Percentiles rank a stretch among this genome's conserved stretches.
These are phyloP conservation scores for Coemansia sp. DNA, from an alignment of 192 early-diverging fungal genomes.

Conservation along the genomic window DNA sequence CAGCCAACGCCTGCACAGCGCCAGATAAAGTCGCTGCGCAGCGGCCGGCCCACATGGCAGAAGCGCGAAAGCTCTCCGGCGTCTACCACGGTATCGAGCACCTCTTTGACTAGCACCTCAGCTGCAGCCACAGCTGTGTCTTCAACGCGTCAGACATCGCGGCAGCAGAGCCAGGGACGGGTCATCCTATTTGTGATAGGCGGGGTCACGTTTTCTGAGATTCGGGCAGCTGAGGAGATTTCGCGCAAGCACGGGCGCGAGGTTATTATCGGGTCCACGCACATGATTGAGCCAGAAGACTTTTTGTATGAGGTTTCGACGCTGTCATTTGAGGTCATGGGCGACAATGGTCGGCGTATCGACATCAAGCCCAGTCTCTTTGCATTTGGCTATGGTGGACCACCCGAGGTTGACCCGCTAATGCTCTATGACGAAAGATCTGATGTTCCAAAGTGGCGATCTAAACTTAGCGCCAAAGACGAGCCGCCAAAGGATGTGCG, in stretches of 20 bases:
- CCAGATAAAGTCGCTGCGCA: constrained; percentile 51
- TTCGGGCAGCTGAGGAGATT: constrained; percentile 53
- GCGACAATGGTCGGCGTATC: constrained; percentile 24
- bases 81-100: constrained; percentile 2
- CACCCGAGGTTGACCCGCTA: constrained; percentile 43
- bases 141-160: constrained; percentile 2
- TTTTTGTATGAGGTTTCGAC: constrained; percentile 47
- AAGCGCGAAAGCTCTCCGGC: constrained; percentile 53
- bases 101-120: constrained; percentile 11
- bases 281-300: constrained; percentile 44
- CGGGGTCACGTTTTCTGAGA: constrained; percentile 48
- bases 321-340: constrained; percentile 49
- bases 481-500: constrained; percentile 4
- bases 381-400: constrained; percentile 45
- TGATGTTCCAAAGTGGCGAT: constrained; percentile 24
- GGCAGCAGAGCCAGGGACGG: constrained; percentile 25
- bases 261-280: constrained; percentile 51
- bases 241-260: constrained; percentile 46
- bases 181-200: constrained; percentile 54
- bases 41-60: constrained; percentile 51
- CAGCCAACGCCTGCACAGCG: constrained; percentile 25
- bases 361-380: constrained; percentile 43
- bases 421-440: constrained; percentile 26
- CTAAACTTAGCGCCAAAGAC: constrained; percentile 15
- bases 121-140: constrained; percentile 10